These are phyloP conservation scores for Saturnispora bothae DNA, from an alignment of 805 yeast species.

Conservation along the genomic window DNA sequence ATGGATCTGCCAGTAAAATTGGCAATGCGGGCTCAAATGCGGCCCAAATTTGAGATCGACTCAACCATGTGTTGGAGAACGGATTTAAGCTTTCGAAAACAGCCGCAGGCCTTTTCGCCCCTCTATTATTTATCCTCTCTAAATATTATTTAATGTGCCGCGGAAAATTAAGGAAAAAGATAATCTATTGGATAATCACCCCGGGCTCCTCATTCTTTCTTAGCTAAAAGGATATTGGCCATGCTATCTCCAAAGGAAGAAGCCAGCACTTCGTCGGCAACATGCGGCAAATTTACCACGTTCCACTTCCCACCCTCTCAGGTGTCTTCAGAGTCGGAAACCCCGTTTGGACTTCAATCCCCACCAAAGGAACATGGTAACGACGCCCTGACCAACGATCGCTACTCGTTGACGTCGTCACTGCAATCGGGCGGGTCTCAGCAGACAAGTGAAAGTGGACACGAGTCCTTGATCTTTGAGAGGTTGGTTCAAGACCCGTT, in stretches of 20 bases:
- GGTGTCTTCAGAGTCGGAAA: not conserved
- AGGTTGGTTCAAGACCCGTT: slow-evolving; percentile 54
- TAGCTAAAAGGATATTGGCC: too few species aligned
- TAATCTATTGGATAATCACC: not conserved
- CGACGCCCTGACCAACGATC: slow-evolving; percentile 7
- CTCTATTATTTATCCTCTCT: too few species aligned
- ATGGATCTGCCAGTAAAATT: too few species aligned
- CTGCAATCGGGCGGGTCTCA: slow-evolving; percentile 1
- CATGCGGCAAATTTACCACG: not conserved
- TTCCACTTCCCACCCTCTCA: slow-evolving; percentile 1
- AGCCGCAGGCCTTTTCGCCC: too few species aligned
- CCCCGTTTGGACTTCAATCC: slow-evolving; percentile 9
- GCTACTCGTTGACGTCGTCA: slow-evolving; percentile 9
- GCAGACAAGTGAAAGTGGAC: slow-evolving; percentile 11
- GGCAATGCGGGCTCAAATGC: too few species aligned
- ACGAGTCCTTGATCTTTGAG: slow-evolving; percentile 49
- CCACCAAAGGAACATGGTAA: slow-evolving; percentile 14
- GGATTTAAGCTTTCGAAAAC: too few species aligned
- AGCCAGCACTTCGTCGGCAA: not conserved
- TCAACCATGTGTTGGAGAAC: too few species aligned
- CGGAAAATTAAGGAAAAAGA: too few species aligned
- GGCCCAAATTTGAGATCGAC: too few species aligned
- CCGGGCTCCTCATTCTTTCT: not conserved
- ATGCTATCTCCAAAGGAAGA: slow-evolving; percentile 3
- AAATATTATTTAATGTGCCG: too few species aligned